phyloP scores from a whole-genome alignment of 768 basidiomycete genomes.

The Termitomyces sp. region DNA sequence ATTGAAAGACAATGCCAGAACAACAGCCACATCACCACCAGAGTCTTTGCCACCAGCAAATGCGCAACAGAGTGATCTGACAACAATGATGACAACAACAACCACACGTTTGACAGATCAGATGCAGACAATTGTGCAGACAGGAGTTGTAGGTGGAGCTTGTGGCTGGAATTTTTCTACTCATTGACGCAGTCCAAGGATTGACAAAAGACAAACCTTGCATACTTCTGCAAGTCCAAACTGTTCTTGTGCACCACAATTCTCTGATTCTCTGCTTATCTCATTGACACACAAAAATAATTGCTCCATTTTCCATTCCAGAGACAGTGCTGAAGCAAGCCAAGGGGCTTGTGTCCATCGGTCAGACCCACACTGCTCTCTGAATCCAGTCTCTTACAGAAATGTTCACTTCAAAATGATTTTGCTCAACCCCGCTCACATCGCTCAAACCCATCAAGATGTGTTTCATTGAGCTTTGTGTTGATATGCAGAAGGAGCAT shows the following conservation, averaged over 20 bases:
- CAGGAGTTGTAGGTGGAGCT: too few relatives aligned
- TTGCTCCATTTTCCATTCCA: slow-evolving; percentile 90
- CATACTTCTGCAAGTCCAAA: slow-evolving; percentile 2
- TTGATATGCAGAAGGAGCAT: slow-evolving; percentile 89
- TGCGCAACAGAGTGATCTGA: too few relatives aligned
- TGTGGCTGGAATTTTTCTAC: slow-evolving; percentile 16
- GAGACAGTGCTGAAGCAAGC: slow-evolving; percentile 90
- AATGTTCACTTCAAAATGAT: slow-evolving; percentile 91
- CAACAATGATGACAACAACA: too few relatives aligned
- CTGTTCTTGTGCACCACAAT: background rate
- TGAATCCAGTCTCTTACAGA: slow-evolving; percentile 85
- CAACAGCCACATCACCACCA: too few relatives aligned
- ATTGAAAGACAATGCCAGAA: too few relatives aligned
- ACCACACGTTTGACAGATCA: too few relatives aligned
- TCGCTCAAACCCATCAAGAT: slow-evolving; percentile 94
- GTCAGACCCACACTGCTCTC: slow-evolving; percentile 87
- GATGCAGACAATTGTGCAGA: too few relatives aligned
- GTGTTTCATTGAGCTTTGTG: slow-evolving; percentile 94
- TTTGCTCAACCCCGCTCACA: slow-evolving; percentile 83
- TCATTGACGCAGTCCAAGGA: background rate
- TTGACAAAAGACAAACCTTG: slow-evolving; percentile 6
- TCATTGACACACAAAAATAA: slow-evolving; percentile 24
- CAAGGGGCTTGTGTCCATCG: slow-evolving; percentile 90
- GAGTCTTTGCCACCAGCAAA: too few relatives aligned
- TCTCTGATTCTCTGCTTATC: background rate